Evolutionary conservation across 139 green algal species (phyloP).

Genomic region (Chlamydomonas eustigma): DNA sequence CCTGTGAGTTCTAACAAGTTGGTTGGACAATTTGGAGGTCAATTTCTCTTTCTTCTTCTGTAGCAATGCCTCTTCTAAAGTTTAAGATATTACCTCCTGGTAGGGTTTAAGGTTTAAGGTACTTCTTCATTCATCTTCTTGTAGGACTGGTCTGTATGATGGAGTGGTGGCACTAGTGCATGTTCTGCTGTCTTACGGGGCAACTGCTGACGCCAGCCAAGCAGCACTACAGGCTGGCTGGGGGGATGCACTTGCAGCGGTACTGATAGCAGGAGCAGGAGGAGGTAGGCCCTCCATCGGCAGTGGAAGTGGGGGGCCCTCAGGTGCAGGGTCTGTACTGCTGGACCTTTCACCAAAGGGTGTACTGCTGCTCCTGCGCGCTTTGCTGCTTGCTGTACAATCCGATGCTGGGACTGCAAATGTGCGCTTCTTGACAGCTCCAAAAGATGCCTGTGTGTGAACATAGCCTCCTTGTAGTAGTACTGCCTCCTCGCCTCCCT

Average conservation of each 20-base stretch:
- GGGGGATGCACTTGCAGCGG: slow-evolving; percentile 11
- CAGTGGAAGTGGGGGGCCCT: background rate
- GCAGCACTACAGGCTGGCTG: slow-evolving; percentile 15
- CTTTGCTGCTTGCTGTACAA: background rate
- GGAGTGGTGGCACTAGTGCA: slow-evolving; percentile 47
- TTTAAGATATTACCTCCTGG: too few species aligned
- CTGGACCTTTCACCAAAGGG: slow-evolving; percentile 62
- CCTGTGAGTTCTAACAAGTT: too few species aligned
- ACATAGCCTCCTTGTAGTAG: too few species aligned
- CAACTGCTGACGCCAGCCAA: slow-evolving; percentile 31
- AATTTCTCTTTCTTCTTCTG: too few species aligned
- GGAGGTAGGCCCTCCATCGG: background rate
- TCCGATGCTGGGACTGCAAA: slow-evolving; percentile 22
- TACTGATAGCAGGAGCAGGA: slow-evolving; percentile 11
- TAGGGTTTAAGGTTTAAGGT: too few species aligned
- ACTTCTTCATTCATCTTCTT: too few species aligned
- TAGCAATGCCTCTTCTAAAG: too few species aligned
- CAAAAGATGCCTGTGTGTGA: too few species aligned
- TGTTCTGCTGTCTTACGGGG: slow-evolving; percentile 41
- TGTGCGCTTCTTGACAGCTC: too few species aligned
- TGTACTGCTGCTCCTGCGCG: slow-evolving; percentile 43
- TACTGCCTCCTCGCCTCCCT: too few species aligned
- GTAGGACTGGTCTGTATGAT: slow-evolving; percentile 43
- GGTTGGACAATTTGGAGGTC: too few species aligned
- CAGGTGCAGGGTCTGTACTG: slow-evolving; percentile 6